Conservation (phyloP, 176 grass and related monocot species). For the Melocanna baccifera region DNA sequence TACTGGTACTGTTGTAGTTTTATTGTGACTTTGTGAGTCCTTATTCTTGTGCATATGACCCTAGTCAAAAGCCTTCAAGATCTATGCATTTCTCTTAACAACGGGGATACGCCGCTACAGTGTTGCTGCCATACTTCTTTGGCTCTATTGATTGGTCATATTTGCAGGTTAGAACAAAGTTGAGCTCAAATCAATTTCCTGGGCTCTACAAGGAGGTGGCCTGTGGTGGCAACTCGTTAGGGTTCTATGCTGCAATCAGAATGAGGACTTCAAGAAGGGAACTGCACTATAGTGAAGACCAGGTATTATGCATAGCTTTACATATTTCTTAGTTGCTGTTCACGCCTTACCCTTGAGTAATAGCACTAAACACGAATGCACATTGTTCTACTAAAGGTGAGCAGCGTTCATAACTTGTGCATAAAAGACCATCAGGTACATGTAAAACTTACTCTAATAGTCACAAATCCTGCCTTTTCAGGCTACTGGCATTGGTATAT, state of each 20-base stretch:
- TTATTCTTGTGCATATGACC: not conserved
- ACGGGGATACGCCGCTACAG: not conserved
- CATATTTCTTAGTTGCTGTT: not conserved
- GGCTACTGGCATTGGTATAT: slow-evolving; percentile 72
- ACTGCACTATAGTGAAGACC: slow-evolving; percentile 53
- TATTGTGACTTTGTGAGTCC: not conserved
- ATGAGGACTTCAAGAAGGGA: slow-evolving; percentile 84
- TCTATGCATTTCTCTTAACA: not conserved
- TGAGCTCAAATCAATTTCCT: slow-evolving; percentile 26
- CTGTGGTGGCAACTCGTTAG: slow-evolving; percentile 81
- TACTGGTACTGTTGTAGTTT: not conserved
- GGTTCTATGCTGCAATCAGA: slow-evolving; percentile 89
- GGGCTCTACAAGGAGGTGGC: slow-evolving; percentile 56
- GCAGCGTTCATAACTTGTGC: not conserved
- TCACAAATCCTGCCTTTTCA: slow-evolving; percentile 22
- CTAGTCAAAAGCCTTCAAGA: not conserved
- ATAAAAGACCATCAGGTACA: not conserved
- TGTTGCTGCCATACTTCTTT: slow-evolving; percentile 6
- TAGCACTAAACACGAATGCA: not conserved
- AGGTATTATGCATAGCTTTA: slow-evolving; percentile 36
- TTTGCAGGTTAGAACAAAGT: slow-evolving; percentile 68
- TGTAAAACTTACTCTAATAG: not conserved
- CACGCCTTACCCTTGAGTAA: not conserved
- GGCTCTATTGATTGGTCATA: slow-evolving; percentile 16
- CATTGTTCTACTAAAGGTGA: not conserved